These are phyloP conservation scores for Paraphoma chrysanthemicola DNA, from an alignment of 2,329 filamentous ascomycete genomes.

Conservation along the genomic window DNA sequence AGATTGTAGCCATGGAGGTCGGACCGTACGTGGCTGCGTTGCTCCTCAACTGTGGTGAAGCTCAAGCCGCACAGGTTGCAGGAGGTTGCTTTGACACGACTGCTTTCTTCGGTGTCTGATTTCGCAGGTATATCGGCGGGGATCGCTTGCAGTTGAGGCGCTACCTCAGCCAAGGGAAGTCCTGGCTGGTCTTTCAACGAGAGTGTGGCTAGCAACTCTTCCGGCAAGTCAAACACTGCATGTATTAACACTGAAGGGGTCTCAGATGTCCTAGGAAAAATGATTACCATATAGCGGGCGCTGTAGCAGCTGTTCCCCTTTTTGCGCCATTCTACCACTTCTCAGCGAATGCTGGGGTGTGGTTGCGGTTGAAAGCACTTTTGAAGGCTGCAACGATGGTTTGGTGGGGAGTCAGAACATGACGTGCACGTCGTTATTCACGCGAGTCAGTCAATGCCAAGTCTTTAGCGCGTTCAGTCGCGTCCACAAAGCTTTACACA, in stretches of 20 bases:
- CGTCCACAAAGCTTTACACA: not conserved
- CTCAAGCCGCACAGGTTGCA: slow-evolving; percentile 80
- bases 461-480: not conserved
- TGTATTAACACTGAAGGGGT: slow-evolving; percentile 14
- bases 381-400: not conserved
- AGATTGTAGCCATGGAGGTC: slow-evolving; percentile 95
- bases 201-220: slow-evolving; percentile 73
- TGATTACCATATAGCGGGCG: slow-evolving; percentile 48
- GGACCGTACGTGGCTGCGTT: slow-evolving; percentile 84
- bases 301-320: slow-evolving; percentile 41
- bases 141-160: slow-evolving; percentile 9
- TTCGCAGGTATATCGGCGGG: slow-evolving; percentile 41
- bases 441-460: slow-evolving; percentile 6
- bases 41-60: slow-evolving; percentile 78
- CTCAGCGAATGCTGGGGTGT: not conserved
- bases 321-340: slow-evolving; percentile 34
- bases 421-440: slow-evolving; percentile 1
- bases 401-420: slow-evolving; percentile 10
- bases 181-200: slow-evolving; percentile 58
- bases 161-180: slow-evolving; percentile 22
- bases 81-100: slow-evolving; percentile 67
- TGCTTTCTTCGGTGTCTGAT: slow-evolving; percentile 46
- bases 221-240: slow-evolving; percentile 81
- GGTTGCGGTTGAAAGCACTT: not conserved
- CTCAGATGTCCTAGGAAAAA: not conserved